Percentiles rank a stretch among this genome's conserved stretches.
Evolutionary conservation across 768 basidiomycete species (phyloP).

Genomic region (Pleurotus platypus): DNA sequence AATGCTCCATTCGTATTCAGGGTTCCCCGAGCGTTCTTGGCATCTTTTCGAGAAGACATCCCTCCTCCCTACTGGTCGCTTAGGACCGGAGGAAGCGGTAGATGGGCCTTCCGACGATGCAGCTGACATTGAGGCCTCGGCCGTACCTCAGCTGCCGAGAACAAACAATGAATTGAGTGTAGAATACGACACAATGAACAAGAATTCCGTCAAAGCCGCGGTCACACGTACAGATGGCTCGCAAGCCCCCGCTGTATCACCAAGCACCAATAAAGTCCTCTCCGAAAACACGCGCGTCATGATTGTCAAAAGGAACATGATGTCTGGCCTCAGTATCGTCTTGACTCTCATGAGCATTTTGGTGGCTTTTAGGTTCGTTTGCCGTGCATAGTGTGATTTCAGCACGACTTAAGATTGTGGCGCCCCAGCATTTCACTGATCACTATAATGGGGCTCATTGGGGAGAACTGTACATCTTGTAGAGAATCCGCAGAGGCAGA

Average conservation of each 20-base stretch:
- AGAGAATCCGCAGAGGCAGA: constrained; percentile 57
- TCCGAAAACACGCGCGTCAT: constrained; percentile 13
- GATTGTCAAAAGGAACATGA: constrained; percentile 51
- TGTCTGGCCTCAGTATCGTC: constrained; percentile 76
- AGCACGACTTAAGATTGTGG: neutral
- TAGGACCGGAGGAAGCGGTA: too few relatives aligned
- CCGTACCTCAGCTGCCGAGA: neutral
- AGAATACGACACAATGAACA: neutral
- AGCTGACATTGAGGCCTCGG: neutral
- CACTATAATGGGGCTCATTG: constrained; percentile 78
- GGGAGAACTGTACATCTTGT: constrained; percentile 65
- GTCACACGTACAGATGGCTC: too few relatives aligned
- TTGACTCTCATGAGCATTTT: constrained; percentile 82
- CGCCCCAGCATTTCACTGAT: constrained; percentile 69
- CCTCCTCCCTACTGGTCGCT: too few relatives aligned
- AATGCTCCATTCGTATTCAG: constrained; percentile 87
- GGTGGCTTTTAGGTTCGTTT: constrained; percentile 72
- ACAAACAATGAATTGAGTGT: neutral
- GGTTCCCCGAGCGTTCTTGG: constrained; percentile 55
- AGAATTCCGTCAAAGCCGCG: neutral
- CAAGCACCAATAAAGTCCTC: too few relatives aligned
- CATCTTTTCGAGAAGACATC: constrained; percentile 35
- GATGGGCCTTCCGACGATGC: neutral
- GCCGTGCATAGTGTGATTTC: neutral
- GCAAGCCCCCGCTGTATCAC: too few relatives aligned